Percentiles rank a stretch among this genome's conserved stretches.
Evolutionary conservation across 306 rosid genomes (phyloP).

Genomic region (Vicia villosa): DNA sequence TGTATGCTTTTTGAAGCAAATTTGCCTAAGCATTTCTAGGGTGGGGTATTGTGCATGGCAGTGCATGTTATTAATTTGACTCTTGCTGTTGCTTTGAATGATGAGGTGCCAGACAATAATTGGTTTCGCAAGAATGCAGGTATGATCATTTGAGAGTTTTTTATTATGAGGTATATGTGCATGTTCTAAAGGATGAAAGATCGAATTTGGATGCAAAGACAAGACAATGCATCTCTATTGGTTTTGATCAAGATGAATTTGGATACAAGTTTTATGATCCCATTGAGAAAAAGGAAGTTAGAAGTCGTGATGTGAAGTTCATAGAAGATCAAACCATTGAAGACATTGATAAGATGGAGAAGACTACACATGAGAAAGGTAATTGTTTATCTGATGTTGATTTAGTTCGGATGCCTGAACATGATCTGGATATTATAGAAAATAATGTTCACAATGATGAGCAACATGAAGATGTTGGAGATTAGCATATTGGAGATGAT

Average conservation of each 20-base stretch:
- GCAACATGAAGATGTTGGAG: background rate
- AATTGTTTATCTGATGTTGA: background rate
- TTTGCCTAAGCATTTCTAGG: too few species aligned
- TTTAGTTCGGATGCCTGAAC: background rate
- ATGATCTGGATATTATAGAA: background rate
- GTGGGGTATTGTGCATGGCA: too few species aligned
- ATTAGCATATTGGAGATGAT: background rate
- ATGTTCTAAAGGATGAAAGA: background rate
- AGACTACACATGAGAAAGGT: background rate
- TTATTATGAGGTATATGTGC: background rate
- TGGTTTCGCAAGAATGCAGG: too few species aligned
- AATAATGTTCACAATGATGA: background rate
- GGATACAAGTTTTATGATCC: background rate
- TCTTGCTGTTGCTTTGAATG: too few species aligned
- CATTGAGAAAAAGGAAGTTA: background rate
- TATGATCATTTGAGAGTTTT: too few species aligned
- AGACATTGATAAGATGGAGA: too few species aligned
- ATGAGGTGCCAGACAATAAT: too few species aligned
- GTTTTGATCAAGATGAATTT: background rate
- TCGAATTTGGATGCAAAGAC: background rate
- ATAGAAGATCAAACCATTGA: background rate
- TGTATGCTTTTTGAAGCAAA: too few species aligned
- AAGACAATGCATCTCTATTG: background rate
- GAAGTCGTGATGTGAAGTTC: background rate
- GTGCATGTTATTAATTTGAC: too few species aligned